These are phyloP conservation scores for Wickerhamiella qilinensis DNA, from an alignment of 805 yeast genomes.

Conservation along the genomic window DNA sequence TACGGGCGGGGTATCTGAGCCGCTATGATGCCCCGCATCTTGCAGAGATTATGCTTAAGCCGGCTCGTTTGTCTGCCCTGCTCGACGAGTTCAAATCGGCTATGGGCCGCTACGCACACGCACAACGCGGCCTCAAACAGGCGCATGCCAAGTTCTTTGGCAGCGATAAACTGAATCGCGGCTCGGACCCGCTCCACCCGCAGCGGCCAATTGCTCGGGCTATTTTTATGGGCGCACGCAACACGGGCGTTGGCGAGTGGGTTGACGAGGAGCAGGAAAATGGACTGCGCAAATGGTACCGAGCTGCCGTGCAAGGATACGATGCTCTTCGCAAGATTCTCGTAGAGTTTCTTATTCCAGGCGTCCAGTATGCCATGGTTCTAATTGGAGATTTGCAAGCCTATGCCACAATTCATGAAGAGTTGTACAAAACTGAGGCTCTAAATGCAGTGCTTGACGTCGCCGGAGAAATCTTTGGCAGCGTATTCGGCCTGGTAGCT, in stretches of 20 bases:
- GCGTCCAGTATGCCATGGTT: constrained; percentile 3
- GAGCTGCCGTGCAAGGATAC: constrained; percentile 5
- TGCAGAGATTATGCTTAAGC: constrained; percentile 3
- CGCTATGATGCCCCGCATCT: not conserved
- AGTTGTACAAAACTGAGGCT: not conserved
- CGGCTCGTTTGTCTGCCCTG: constrained; percentile 2
- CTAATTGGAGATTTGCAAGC: constrained; percentile 2
- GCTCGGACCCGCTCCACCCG: not conserved
- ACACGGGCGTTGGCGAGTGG: constrained; percentile 7
- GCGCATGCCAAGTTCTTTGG: not conserved
- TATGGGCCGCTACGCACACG: not conserved
- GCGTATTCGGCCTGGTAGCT: not conserved
- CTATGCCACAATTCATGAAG: not conserved
- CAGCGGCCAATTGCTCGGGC: not conserved
- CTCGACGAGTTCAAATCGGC: constrained; percentile 1
- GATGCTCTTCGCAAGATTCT: constrained; percentile 3
- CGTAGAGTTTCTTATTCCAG: constrained; percentile 1
- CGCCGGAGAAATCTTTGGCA: not conserved
- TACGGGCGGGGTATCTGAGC: constrained; percentile 1
- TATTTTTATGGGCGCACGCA: constrained; percentile 1
- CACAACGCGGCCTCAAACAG: not conserved
- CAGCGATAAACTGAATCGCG: not conserved
- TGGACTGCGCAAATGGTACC: constrained; percentile 15
- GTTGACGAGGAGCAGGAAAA: constrained; percentile 13
- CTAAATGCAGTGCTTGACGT: not conserved